Base-by-base conservation (phyloP, 2,329 filamentous ascomycete species). In the Ceratocystis cacaofunesta region DNA sequence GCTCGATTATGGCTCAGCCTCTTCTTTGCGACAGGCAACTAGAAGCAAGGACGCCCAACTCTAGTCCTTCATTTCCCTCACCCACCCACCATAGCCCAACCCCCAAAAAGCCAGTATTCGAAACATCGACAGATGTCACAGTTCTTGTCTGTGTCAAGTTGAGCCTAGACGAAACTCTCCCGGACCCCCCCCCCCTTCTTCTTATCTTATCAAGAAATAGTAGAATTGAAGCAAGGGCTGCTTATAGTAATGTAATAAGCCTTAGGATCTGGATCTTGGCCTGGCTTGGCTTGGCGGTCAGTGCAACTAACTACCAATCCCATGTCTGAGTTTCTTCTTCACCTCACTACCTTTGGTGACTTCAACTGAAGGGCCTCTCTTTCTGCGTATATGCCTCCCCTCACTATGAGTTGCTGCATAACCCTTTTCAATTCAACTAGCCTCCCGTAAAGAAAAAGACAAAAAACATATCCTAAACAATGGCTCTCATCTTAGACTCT, bases 41-140 rank as follows among this genome's bases (percentile, higher is more conserved):
- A 15, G 36, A n/a, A 58, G 55, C 55, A 58, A 58, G 30, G 55
- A 58, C 55, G n/a, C 55, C 7, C 15, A 30, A 30, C 17, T 30
- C 55, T 10, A 58, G 55, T 58, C 55, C 55, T 58, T 58, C 55
- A 58, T 58, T 58, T 58, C 55, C 55, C 55, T 58, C 55, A 58
- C 8, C 55, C 28, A 28, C 28, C 36, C 36, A 41, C 36, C 36
- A 41, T 25, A 25, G 50, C 50, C 50, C 22, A 55, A 22, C 28
- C 25, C 22, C 52, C 25, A 19, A n/a, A 1, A 25, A 25, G 28
- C 5, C 55, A 32, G 15, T 58, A 32, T 58, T 36, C 55, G 55
- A 58, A 58, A 58, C 55, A 36, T 58, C 55, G 55, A 58, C 55
- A 58, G n/a, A 58, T 58, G 55, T 15, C 55, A 58, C 32, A 58